Conservation (phyloP, 2,329 filamentous ascomycete species). For the Cercospora nicotianae region DNA sequence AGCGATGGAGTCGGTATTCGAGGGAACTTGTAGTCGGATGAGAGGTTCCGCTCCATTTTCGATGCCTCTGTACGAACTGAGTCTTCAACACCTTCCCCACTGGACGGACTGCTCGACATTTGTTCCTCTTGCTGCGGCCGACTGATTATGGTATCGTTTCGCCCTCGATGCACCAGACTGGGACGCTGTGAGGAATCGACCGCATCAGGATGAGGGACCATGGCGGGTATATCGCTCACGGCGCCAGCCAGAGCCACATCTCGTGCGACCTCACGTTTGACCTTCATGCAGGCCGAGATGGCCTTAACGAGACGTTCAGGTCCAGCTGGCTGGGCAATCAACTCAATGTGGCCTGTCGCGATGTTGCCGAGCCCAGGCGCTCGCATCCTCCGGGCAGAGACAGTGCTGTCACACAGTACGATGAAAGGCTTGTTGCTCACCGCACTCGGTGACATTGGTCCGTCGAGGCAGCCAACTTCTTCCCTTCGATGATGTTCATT, state of each 20-base stretch:
- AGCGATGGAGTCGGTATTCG: slow-evolving; percentile 26
- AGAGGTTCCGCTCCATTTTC: slow-evolving; percentile 19
- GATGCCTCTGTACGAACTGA: not conserved
- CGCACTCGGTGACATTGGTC: slow-evolving; percentile 21
- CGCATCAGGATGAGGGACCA: slow-evolving; percentile 14
- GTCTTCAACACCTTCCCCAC: not conserved
- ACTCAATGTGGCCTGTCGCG: slow-evolving; percentile 27
- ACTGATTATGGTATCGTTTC: slow-evolving; percentile 15
- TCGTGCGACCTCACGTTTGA: slow-evolving; percentile 11
- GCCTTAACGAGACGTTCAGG: slow-evolving; percentile 30
- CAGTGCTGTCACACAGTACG: slow-evolving; percentile 31
- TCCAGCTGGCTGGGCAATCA: slow-evolving; percentile 31
- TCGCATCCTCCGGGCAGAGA: slow-evolving; percentile 28
- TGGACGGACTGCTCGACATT: slow-evolving; percentile 6
- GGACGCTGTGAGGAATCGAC: not conserved
- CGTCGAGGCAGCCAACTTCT: slow-evolving; percentile 18
- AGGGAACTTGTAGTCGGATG: slow-evolving; percentile 26
- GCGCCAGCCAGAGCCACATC: slow-evolving; percentile 16
- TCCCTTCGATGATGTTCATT: slow-evolving; percentile 20
- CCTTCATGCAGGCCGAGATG: slow-evolving; percentile 24
- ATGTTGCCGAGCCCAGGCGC: slow-evolving; percentile 24
- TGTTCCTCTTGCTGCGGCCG: not conserved
- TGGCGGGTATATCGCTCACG: slow-evolving; percentile 18
- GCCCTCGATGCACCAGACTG: slow-evolving; percentile 10
- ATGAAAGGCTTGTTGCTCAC: slow-evolving; percentile 29